These are phyloP conservation scores for Nakazawaea siamensis DNA, from an alignment of 805 yeast genomes.

Conservation along the genomic window DNA sequence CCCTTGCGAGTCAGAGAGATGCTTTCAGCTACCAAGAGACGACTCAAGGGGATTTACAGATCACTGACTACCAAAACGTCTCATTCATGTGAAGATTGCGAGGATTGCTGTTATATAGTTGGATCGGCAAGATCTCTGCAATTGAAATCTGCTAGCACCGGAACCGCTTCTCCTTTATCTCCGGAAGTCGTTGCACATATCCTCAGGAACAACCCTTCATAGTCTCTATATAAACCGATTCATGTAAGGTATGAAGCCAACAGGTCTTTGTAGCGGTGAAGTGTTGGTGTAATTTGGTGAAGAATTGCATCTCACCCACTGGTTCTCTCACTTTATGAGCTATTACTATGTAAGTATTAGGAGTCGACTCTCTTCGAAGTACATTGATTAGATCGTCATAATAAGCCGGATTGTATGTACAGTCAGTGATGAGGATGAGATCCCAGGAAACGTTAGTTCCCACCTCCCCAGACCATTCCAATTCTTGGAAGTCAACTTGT, in stretches of 20 bases:
- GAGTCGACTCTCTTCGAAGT: constrained; percentile 12
- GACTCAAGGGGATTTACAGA: too few species aligned
- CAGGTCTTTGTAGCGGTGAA: not conserved
- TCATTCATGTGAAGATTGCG: constrained; percentile 1
- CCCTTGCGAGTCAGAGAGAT: too few species aligned
- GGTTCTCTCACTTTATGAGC: constrained; percentile 20
- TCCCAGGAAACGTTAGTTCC: constrained; percentile 23
- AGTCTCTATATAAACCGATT: constrained; percentile 4
- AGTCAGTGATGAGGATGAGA: constrained; percentile 30
- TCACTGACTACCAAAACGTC: too few species aligned
- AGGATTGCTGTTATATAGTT: constrained; percentile 8
- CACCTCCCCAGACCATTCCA: constrained; percentile 28
- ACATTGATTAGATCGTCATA: constrained; percentile 26
- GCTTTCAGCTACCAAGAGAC: too few species aligned
- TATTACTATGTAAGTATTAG: constrained; percentile 16
- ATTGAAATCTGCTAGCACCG: too few species aligned
- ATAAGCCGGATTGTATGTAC: constrained; percentile 32
- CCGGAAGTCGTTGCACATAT: too few species aligned
- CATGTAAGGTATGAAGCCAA: constrained; percentile 8
- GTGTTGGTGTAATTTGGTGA: constrained; percentile 1
- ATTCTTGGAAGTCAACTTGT: constrained; percentile 18
- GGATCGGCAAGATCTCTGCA: constrained; percentile 9
- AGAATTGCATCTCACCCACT: constrained; percentile 4
- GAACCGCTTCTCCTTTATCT: too few species aligned
- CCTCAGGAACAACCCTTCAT: constrained; percentile 6